Evolutionary conservation across 306 rosid genomes (phyloP), one percentile per base, ranked within the genome.

Genomic region (Vigna mungo): DNA sequence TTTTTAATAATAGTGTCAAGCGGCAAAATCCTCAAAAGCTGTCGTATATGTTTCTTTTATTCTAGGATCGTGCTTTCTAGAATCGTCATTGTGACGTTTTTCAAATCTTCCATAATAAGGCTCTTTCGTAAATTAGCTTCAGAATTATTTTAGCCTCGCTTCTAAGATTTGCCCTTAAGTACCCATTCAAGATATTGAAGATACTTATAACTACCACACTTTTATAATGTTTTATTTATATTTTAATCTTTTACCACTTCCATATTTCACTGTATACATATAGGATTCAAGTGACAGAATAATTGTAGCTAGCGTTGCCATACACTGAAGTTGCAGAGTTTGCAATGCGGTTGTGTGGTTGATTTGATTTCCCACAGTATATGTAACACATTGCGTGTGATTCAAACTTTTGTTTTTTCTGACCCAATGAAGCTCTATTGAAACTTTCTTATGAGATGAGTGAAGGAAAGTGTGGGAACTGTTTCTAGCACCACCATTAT

Each of bases 401-500:
- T n/a, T 62, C 46, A 59, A 59, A 25, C 39, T 59, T 59, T 27
- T 11, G 5, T 25, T 12, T 87, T n/a, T 81, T 60, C 9, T 73
- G 62, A 54, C 86, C 85, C 17, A 58, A 11, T 54, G 62, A 56
- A 56, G n/a, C 67, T 32, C 41, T 30, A 46, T 61, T 8, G 23
- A 62, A 36, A 2, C 36, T 36, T 62, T 6, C 41, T 72, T 85
- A 87, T 60, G 84, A 10, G 88, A 70, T 36, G 85, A 71, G 83
- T 68, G 82, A 81, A 71, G 89, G 90, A 66, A 92, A 84, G 74
- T 32, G 59, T 17, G 91, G 90, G 9, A 87, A 88, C 75, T 21
- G 88, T 88, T 85, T 76, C 95, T 37, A 84, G 82, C 48, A 85
- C 95, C 27, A 77, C 90, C 15, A 81, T 86, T 1, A 81, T 78